phyloP scores from a whole-genome alignment of 768 basidiomycete genomes.

The Roridomyces roridus region DNA sequence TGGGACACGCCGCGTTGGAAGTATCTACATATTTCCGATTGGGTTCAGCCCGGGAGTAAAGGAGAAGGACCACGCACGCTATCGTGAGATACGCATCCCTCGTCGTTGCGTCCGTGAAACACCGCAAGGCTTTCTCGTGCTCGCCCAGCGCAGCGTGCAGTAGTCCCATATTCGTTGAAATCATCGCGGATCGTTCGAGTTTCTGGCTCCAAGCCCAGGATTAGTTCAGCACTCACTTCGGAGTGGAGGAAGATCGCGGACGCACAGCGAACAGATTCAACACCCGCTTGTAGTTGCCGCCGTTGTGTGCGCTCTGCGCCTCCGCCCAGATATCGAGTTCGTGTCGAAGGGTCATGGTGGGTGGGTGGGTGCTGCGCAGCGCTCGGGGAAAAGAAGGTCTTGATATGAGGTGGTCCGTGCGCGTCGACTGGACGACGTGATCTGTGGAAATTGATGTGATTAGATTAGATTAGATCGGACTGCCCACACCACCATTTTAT shows the following conservation, averaged over 20 bases:
- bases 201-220: background rate
- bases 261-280: slow-evolving; percentile 3
- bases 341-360: slow-evolving; percentile 7
- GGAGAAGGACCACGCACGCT: background rate
- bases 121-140: slow-evolving; percentile 15
- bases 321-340: slow-evolving; percentile 6
- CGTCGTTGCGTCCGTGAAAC: slow-evolving; percentile 8
- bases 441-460: no score
- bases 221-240: background rate
- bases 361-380: no score
- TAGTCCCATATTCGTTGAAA: slow-evolving; percentile 13
- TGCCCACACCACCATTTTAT: no score
- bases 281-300: background rate
- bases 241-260: background rate
- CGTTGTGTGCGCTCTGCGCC: slow-evolving; percentile 1
- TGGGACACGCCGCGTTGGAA: slow-evolving; percentile 19
- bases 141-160: slow-evolving; percentile 8
- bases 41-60: no score
- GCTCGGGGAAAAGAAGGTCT: no score
- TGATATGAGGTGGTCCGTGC: no score
- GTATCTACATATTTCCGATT: background rate
- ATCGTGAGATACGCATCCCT: slow-evolving; percentile 11
- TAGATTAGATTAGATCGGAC: no score
- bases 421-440: no score
- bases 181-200: background rate